Evolutionary conservation across 129 eudicot genomes (phyloP).

Genomic region (Centaurea solstitialis): DNA sequence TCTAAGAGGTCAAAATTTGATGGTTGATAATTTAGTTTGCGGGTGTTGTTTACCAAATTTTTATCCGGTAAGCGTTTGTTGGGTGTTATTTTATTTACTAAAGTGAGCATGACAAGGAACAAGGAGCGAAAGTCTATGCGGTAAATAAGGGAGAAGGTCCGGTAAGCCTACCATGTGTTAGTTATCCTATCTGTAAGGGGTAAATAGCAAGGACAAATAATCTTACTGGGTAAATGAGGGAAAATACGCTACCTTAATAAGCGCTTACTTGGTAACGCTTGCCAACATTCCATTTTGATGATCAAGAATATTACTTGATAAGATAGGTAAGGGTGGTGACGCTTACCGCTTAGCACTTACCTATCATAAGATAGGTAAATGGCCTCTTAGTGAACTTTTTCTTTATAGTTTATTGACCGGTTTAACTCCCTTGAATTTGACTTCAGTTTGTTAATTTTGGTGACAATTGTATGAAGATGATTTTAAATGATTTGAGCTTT

Average conservation of each 20-base stretch:
- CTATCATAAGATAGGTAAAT: not conserved
- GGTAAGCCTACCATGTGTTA: not conserved
- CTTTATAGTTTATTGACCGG: not conserved
- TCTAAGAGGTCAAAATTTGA: not conserved
- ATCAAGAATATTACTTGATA: not conserved
- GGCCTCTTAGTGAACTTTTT: not conserved
- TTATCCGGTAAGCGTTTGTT: not conserved
- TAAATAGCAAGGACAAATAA: not conserved
- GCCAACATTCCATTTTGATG: not conserved
- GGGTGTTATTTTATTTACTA: not conserved
- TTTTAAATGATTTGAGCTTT: not conserved
- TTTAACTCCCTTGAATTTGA: not conserved
- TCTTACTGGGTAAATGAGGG: not conserved
- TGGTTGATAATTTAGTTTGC: not conserved
- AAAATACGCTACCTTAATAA: no score
- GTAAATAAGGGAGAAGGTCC: no score
- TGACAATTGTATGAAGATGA: conserved; percentile 8
- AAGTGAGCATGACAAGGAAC: not conserved
- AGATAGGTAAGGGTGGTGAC: not conserved
- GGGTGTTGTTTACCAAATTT: not conserved
- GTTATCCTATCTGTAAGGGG: not conserved
- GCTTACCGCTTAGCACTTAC: not conserved
- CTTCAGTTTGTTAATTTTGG: not conserved
- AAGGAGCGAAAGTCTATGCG: not conserved
- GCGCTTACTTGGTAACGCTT: not conserved